phyloP scores from a whole-genome alignment of 2,329 filamentous ascomycete genomes.

The Verticillium alfalfae region DNA sequence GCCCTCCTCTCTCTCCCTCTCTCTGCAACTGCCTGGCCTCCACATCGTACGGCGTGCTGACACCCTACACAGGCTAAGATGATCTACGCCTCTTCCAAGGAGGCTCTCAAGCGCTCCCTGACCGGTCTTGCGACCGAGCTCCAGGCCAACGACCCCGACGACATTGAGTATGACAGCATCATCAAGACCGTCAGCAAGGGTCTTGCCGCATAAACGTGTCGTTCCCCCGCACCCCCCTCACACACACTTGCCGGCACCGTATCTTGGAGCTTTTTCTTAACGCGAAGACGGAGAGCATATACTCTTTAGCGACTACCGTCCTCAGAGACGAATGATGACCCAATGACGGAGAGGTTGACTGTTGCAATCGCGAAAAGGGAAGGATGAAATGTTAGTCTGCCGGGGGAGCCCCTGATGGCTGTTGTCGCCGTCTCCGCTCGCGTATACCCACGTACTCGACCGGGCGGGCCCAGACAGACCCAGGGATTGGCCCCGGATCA shows the following conservation, averaged over 20 bases:
- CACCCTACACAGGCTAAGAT: constrained; percentile 65
- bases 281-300: constrained; percentile 11
- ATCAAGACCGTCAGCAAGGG: constrained; percentile 63
- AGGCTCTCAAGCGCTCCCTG: constrained; percentile 74
- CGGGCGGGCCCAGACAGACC: not conserved
- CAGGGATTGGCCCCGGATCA: not conserved
- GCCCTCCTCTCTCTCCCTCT: not conserved
- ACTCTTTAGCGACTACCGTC: constrained; percentile 14
- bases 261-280: constrained; percentile 4
- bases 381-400: not conserved
- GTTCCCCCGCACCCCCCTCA: not conserved
- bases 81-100: constrained; percentile 86
- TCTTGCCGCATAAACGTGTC: constrained; percentile 37
- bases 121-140: constrained; percentile 71
- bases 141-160: constrained; percentile 78
- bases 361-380: not conserved
- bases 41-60: not conserved
- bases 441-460: not conserved
- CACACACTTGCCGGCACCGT: constrained; percentile 3
- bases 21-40: not conserved
- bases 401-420: not conserved
- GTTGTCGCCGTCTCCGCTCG: not conserved
- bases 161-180: constrained; percentile 73
- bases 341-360: constrained; percentile 11
- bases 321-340: constrained; percentile 14